Base-by-base conservation (phyloP, 139 green algal species). In the Pseudopediastrum boryanum region DNA sequence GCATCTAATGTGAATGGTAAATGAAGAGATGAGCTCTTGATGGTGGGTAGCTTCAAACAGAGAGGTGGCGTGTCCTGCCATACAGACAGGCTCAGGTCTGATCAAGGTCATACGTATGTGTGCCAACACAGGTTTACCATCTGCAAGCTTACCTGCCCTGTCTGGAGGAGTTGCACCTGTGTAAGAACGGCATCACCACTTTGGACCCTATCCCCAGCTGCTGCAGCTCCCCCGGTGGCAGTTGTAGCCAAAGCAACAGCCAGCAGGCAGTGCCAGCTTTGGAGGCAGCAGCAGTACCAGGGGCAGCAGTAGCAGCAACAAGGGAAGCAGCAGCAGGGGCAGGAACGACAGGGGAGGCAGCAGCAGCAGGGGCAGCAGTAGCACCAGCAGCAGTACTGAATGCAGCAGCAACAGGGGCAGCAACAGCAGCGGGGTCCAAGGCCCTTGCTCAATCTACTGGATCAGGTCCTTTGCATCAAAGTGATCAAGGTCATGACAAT, bases 91-190 rank as follows among this genome's bases (percentile, higher is more conserved):
- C n/a, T n/a, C n/a, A n/a, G n/a, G n/a, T n/a, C n/a, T n/a, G n/a
- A n/a, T n/a, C n/a, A n/a, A n/a, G n/a, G n/a, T n/a, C n/a, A n/a
- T n/a, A n/a, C n/a, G n/a, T n/a, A n/a, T n/a, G n/a, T n/a, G n/a
- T n/a, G n/a, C n/a, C n/a, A n/a, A n/a, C 46, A 16, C 41, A 78
- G 77, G 67, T 91, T 25, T 31, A 61, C 43, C 66, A 44, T 4
- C 51, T 95, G 36, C 84, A 75, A 7, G n/a, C 42, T 10, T 62
- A 19, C 33, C 68, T 95, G 46, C 90, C 91, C 1, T 41, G 25
- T 42, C 75, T 96, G 65, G 25, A 78, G 33, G 87, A 94, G 85
- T 88, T 96, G 19, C 87, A 93, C 74, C 70, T 94, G 0, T 88
- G 83, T 48, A 77, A 75, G 51, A 96, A 94, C 68, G 51, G 27